Conservation (phyloP, 2,329 filamentous ascomycete species). For the Shiraia bambusicola region DNA sequence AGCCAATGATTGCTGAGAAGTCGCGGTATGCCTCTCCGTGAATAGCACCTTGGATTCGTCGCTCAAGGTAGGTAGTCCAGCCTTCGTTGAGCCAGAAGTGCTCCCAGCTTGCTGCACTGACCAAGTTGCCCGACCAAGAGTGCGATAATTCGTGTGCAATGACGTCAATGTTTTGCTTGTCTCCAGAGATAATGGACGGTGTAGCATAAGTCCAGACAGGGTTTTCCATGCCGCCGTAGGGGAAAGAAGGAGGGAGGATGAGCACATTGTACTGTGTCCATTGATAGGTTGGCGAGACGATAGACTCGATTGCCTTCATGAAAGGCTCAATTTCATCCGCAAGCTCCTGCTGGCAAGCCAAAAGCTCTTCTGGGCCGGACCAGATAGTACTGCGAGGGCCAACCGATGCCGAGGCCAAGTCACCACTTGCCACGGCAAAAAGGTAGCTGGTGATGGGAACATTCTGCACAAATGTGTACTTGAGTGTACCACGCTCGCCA, state of each 20-base stretch:
- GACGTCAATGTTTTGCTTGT: conserved; percentile 84
- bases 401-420: conserved; percentile 81
- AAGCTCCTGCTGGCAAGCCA: conserved; percentile 85
- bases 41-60: conserved; percentile 73
- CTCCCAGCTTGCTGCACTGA: conserved; percentile 78
- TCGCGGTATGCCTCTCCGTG: conserved; percentile 86
- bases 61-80: conserved; percentile 94
- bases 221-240: conserved; percentile 72
- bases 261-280: conserved; percentile 97
- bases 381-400: conserved; percentile 83
- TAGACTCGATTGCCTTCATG: conserved; percentile 77
- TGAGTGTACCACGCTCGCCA: conserved; percentile 56
- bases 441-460: conserved; percentile 94
- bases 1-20: conserved; percentile 94
- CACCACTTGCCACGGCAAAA: conserved; percentile 84
- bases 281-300: conserved; percentile 76
- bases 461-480: conserved; percentile 85
- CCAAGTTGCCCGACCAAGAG: conserved; percentile 87
- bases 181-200: conserved; percentile 86
- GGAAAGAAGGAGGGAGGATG: conserved; percentile 78
- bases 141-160: conserved; percentile 82
- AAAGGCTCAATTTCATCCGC: conserved; percentile 90
- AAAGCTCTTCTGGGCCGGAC: conserved; percentile 83
- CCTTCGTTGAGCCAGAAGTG: conserved; percentile 75
- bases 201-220: conserved; percentile 94